A percentile compares a stretch with the other conserved stretches of the same genome.
Evolutionary conservation across 805 yeast species (phyloP).

Genomic region (Myxozyma geophila): DNA sequence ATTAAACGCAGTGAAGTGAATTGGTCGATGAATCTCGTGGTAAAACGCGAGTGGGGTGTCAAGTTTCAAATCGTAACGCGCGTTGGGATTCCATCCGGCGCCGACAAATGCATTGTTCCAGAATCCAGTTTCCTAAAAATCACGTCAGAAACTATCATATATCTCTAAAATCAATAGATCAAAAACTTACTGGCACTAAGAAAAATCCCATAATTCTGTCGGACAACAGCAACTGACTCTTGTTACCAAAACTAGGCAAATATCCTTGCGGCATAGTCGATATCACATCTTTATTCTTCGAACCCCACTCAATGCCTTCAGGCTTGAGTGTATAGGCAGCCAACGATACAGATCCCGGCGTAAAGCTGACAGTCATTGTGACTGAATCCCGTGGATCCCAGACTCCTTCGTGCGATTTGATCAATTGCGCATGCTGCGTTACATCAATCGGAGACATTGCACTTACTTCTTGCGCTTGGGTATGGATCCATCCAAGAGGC

Average conservation of each 20-base stretch:
- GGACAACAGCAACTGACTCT: conserved; percentile 72
- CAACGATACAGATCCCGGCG: conserved; percentile 83
- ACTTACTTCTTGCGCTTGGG: conserved; percentile 69
- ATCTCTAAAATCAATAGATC: not conserved
- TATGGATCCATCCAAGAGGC: conserved; percentile 93
- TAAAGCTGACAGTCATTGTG: conserved; percentile 68
- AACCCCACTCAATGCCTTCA: conserved; percentile 82
- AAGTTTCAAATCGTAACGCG: conserved; percentile 64
- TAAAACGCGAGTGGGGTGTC: conserved; percentile 84
- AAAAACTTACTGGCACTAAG: conserved; percentile 63
- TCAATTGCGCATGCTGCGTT: conserved; percentile 56
- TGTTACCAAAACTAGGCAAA: conserved; percentile 59
- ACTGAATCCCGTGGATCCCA: conserved; percentile 54
- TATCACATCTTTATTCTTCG: conserved; percentile 58
- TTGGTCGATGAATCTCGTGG: conserved; percentile 84
- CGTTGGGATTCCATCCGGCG: conserved; percentile 72
- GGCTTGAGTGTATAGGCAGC: conserved; percentile 64
- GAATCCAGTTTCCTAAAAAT: conserved; percentile 57
- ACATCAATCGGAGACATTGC: conserved; percentile 73
- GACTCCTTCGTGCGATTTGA: conserved; percentile 42
- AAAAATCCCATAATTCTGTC: conserved; percentile 80
- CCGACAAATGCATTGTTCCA: conserved; percentile 95
- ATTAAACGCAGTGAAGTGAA: conserved; percentile 78
- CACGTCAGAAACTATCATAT: not conserved
- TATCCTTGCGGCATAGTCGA: conserved; percentile 70